A percentile compares a stretch with the other conserved stretches of the same genome.
Evolutionary conservation across 202 grass and related monocot species (phyloP).

Genomic region (Panicum hallii): DNA sequence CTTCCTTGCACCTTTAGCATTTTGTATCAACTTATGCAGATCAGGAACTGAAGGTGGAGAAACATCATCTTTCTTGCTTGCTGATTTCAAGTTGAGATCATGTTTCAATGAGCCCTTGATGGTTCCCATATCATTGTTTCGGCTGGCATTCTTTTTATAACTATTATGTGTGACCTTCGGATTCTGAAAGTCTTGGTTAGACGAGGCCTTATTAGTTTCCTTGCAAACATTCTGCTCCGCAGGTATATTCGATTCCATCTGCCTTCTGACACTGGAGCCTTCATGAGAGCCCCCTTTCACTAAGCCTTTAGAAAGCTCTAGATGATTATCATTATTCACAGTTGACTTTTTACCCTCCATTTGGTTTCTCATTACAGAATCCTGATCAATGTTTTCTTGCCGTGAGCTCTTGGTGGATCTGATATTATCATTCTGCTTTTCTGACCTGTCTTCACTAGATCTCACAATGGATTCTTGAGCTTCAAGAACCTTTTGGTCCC

Average conservation of each 20-base stretch:
- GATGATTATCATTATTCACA: conserved; percentile 33
- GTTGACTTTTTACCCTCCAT: conserved; percentile 15
- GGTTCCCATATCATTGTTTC: conserved; percentile 40
- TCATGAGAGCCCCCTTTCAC: conserved; percentile 16
- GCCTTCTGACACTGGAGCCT: conserved; percentile 36
- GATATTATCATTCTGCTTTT: conserved; percentile 36
- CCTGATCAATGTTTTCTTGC: conserved; percentile 41
- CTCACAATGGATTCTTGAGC: conserved; percentile 29
- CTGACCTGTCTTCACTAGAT: conserved; percentile 28
- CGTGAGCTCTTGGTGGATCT: conserved; percentile 35
- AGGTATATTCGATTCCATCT: conserved; percentile 39
- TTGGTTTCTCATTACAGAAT: conserved; percentile 36
- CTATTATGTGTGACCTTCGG: conserved; percentile 22
- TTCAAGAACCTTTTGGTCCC: conserved; percentile 48
- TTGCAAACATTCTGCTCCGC: conserved; percentile 28
- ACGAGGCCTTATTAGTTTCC: conserved; percentile 37
- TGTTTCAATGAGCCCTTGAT: conserved; percentile 35
- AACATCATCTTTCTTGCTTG: conserved; percentile 34
- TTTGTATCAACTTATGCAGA: conserved; percentile 55
- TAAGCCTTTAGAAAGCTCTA: conserved; percentile 39
- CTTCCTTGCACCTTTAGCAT: conserved; percentile 52
- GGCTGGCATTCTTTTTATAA: conserved; percentile 30
- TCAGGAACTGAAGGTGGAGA: conserved; percentile 39
- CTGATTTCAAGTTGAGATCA: conserved; percentile 24
- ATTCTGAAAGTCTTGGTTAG: conserved; percentile 44